Percentiles rank a stretch among this genome's conserved stretches.
Conservation (phyloP, 2,329 filamentous ascomycete species). For the Sphaerulina vaccinii region DNA sequence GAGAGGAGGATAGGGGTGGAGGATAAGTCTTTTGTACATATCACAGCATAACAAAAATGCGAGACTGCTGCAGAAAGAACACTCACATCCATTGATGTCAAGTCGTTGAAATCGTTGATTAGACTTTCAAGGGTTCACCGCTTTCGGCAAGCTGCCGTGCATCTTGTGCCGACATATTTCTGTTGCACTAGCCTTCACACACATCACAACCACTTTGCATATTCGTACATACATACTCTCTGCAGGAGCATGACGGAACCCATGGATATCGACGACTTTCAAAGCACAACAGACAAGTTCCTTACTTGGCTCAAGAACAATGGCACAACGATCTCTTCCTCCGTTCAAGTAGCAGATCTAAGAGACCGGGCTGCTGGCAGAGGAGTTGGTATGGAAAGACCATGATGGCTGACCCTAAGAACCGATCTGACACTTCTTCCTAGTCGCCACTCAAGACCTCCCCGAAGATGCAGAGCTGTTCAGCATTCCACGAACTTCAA, state of each 20-base stretch:
- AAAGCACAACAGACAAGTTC: slow-evolving; percentile 53
- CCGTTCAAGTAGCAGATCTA: slow-evolving; percentile 59
- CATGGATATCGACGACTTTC: slow-evolving; percentile 31
- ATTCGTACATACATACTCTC: slow-evolving; percentile 1
- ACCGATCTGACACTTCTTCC: slow-evolving; percentile 6
- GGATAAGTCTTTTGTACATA: no score
- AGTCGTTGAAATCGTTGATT: no score
- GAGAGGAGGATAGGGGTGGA: no score
- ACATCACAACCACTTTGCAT: slow-evolving; percentile 8
- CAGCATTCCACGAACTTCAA: slow-evolving; percentile 68
- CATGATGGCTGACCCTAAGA: not conserved
- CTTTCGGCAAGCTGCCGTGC: not conserved
- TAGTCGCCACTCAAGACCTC: slow-evolving; percentile 71
- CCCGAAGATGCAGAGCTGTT: slow-evolving; percentile 74
- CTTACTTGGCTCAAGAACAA: slow-evolving; percentile 56
- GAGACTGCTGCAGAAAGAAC: no score
- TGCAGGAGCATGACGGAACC: slow-evolving; percentile 12
- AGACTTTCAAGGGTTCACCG: not conserved
- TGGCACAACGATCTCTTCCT: slow-evolving; percentile 56
- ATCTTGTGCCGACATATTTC: slow-evolving; percentile 1
- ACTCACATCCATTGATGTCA: no score
- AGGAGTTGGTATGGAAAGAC: slow-evolving; percentile 58
- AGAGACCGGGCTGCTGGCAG: slow-evolving; percentile 57
- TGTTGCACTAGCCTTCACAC: slow-evolving; percentile 10
- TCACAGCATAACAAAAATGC: no score